Conservation (phyloP, 1,139 yeast genomes). For the Nakaseomyces bracarensis region DNA sequence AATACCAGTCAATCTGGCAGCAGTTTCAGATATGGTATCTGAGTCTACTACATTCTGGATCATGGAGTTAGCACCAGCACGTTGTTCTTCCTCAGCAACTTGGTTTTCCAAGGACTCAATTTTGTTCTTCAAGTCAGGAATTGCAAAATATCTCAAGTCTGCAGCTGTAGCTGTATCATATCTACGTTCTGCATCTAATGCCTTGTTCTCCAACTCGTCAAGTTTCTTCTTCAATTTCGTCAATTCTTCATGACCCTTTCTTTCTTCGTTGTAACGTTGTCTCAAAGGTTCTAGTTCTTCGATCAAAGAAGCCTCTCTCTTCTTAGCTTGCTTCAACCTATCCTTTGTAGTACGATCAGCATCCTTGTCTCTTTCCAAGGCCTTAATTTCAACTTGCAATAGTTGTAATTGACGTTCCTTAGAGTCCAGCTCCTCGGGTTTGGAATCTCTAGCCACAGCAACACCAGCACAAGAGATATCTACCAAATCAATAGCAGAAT, state of each 20-base stretch:
- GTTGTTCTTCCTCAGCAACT: constrained; percentile 68
- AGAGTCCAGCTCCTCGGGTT: constrained; percentile 92
- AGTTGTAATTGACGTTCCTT: constrained; percentile 88
- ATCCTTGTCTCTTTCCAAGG: constrained; percentile 90
- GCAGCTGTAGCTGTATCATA: constrained; percentile 93
- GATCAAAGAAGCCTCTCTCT: constrained; percentile 72
- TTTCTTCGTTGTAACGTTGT: constrained; percentile 79
- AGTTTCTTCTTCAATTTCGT: constrained; percentile 82
- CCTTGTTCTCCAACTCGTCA: constrained; percentile 87
- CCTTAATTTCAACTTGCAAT: constrained; percentile 90
- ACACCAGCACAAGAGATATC: constrained; percentile 97
- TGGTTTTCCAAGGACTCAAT: constrained; percentile 66
- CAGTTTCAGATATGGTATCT: constrained; percentile 93
- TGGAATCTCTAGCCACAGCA: constrained; percentile 95
- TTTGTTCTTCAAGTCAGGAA: constrained; percentile 78
- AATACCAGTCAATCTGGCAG: constrained; percentile 93
- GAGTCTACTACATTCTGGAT: constrained; percentile 84
- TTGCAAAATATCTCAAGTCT: constrained; percentile 91
- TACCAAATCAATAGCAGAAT: constrained; percentile 92
- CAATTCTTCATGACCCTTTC: constrained; percentile 84
- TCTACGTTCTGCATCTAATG: constrained; percentile 94
- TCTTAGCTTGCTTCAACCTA: constrained; percentile 68
- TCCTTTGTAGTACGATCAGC: constrained; percentile 84
- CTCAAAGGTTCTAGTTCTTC: constrained; percentile 81
- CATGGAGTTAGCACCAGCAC: constrained; percentile 54